phyloP scores from a whole-genome alignment of 164 flowering plant species.

The Echeveria elegans region DNA sequence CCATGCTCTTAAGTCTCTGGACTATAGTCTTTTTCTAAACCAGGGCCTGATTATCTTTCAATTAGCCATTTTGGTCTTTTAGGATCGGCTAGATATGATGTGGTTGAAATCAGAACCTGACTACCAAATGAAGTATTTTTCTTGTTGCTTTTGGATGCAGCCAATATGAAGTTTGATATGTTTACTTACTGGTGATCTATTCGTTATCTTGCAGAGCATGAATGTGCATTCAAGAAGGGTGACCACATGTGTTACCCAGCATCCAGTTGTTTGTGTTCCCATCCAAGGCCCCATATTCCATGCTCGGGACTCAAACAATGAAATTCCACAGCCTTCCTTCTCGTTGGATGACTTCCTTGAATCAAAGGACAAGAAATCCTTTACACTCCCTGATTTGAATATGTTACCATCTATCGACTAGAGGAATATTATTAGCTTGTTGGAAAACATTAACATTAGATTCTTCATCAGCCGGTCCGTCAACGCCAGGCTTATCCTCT shows the following conservation, averaged over 20 bases:
- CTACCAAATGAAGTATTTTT: not conserved
- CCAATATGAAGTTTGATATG: too few species aligned
- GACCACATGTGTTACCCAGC: not conserved
- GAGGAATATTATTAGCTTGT: not conserved
- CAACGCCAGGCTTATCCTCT: not conserved
- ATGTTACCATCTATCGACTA: not conserved
- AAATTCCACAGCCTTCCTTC: too few species aligned
- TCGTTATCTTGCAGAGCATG: not conserved
- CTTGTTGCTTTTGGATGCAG: too few species aligned
- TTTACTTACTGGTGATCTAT: not conserved
- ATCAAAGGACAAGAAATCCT: not conserved
- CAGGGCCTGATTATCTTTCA: not conserved
- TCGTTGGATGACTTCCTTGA: not conserved
- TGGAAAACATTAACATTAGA: not conserved
- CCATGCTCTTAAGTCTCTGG: not conserved
- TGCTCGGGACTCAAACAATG: not conserved
- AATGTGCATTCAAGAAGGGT: not conserved
- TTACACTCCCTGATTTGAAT: constrained; percentile 5
- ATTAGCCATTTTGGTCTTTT: not conserved
- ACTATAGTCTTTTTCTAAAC: too few species aligned
- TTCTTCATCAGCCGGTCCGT: not conserved
- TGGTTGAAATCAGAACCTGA: too few species aligned
- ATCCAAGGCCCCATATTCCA: not conserved
- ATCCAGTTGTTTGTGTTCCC: not conserved
- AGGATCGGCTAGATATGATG: too few species aligned